Evolutionary conservation across 2,329 filamentous ascomycete species (phyloP).

Genomic region (Penicillium corylophilum): DNA sequence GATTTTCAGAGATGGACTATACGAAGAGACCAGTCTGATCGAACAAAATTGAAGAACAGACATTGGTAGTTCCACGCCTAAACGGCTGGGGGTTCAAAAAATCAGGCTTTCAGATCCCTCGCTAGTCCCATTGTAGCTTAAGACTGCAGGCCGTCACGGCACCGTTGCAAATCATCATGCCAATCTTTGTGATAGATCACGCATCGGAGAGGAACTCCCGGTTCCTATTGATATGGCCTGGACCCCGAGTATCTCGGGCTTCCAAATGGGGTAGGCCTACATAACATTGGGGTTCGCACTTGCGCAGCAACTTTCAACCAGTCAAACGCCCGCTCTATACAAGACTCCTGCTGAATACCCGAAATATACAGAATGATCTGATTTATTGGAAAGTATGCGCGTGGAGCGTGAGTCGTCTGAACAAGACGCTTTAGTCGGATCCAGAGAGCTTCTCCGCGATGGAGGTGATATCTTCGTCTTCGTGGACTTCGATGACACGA

Average conservation of each 20-base stretch:
- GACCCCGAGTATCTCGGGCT: background rate
- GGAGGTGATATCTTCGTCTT: constrained; percentile 76
- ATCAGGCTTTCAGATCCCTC: constrained; percentile 8
- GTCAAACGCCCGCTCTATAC: constrained; percentile 6
- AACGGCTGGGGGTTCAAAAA: constrained; percentile 5
- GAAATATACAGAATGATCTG: background rate
- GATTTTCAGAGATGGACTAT: background rate
- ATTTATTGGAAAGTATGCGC: background rate
- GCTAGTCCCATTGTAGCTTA: background rate
- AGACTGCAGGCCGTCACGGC: constrained; percentile 5
- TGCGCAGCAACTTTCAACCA: background rate
- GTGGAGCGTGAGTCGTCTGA: too few species aligned
- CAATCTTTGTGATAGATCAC: constrained; percentile 20
- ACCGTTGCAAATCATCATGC: constrained; percentile 20
- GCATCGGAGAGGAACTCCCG: background rate
- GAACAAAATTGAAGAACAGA: background rate
- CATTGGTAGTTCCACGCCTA: background rate
- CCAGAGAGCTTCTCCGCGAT: constrained; percentile 65
- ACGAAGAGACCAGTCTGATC: background rate
- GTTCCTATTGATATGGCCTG: background rate
- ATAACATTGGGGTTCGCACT: background rate
- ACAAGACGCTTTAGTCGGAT: constrained; percentile 29
- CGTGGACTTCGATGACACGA: constrained; percentile 79
- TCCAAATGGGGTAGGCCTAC: background rate
- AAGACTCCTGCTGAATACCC: background rate